These are phyloP conservation scores for Chaetomium sp. DNA, from an alignment of 2,329 filamentous ascomycete species.

Conservation along the genomic window DNA sequence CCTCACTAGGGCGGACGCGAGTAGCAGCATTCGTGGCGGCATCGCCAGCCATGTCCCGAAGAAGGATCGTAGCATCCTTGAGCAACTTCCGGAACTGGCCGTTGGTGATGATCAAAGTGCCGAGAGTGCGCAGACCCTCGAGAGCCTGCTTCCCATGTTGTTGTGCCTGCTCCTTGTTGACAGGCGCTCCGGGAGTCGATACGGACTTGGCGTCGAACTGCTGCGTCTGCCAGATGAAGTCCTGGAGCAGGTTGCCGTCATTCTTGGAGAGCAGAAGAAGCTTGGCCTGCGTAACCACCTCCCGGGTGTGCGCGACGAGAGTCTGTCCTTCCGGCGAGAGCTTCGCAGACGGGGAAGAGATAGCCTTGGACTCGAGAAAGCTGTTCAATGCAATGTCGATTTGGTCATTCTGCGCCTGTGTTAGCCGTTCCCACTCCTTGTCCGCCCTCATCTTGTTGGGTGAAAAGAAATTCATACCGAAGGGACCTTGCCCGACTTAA, in stretches of 20 bases:
- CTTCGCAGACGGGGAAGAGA: slow-evolving; percentile 64
- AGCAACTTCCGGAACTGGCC: slow-evolving; percentile 90
- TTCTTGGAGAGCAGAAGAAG: slow-evolving; percentile 86
- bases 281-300: slow-evolving; percentile 81
- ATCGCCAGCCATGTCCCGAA: slow-evolving; percentile 89
- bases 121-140: slow-evolving; percentile 79
- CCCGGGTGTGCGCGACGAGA: slow-evolving; percentile 70
- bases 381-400: slow-evolving; percentile 93
- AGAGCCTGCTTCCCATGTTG: slow-evolving; percentile 79
- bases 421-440: neutral
- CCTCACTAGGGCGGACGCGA: slow-evolving; percentile 69
- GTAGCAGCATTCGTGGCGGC: slow-evolving; percentile 72
- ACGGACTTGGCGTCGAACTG: slow-evolving; percentile 61
- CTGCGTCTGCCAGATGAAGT: slow-evolving; percentile 93
- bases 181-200: slow-evolving; percentile 54
- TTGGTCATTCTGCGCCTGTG: slow-evolving; percentile 67
- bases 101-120: slow-evolving; percentile 86
- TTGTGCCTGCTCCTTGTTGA: slow-evolving; percentile 70
- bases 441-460: neutral
- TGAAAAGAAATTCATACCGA: slow-evolving; percentile 51
- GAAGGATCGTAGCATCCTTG: slow-evolving; percentile 70
- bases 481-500: slow-evolving; percentile 82
- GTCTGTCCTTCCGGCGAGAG: slow-evolving; percentile 75
- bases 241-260: slow-evolving; percentile 85
- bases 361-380: slow-evolving; percentile 63